A percentile compares a stretch with the other conserved stretches of the same genome.
Evolutionary conservation across 257 asterid genomes (phyloP).

Genomic region (Plectranthus barbatus): DNA sequence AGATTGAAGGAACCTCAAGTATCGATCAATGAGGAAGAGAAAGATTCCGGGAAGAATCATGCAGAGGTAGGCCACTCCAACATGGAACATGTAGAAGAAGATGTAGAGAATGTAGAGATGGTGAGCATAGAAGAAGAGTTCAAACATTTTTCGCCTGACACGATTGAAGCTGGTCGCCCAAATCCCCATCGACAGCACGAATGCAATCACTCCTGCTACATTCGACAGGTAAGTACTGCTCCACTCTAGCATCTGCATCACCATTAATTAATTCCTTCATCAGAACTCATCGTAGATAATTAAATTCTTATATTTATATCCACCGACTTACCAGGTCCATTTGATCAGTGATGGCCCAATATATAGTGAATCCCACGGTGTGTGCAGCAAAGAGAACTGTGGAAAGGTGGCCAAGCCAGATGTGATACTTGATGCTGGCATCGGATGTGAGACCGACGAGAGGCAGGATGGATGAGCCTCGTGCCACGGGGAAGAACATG

Average conservation of each 20-base stretch:
- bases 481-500: constrained; percentile 50
- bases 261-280: background rate
- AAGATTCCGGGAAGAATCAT: constrained; percentile 65
- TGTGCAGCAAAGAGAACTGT: constrained; percentile 38
- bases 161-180: constrained; percentile 48
- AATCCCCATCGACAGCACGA: constrained; percentile 29
- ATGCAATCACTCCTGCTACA: constrained; percentile 52
- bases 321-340: constrained; percentile 47
- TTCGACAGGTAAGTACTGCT: constrained; percentile 43
- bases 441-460: constrained; percentile 59
- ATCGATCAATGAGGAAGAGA: constrained; percentile 53
- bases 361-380: constrained; percentile 42
- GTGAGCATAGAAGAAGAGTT: constrained; percentile 52
- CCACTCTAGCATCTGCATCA: constrained; percentile 51
- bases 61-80: constrained; percentile 54
- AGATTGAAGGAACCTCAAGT: constrained; percentile 53
- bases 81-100: constrained; percentile 61
- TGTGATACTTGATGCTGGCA: constrained; percentile 64
- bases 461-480: constrained; percentile 62
- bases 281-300: background rate
- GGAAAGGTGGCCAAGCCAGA: constrained; percentile 59
- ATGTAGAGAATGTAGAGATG: constrained; percentile 38
- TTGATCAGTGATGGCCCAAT: constrained; percentile 38
- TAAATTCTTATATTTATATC: no score
- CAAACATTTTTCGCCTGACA: constrained; percentile 50